phyloP scores from a whole-genome alignment of 2,329 filamentous ascomycete species.

The Epichloe sibirici region DNA sequence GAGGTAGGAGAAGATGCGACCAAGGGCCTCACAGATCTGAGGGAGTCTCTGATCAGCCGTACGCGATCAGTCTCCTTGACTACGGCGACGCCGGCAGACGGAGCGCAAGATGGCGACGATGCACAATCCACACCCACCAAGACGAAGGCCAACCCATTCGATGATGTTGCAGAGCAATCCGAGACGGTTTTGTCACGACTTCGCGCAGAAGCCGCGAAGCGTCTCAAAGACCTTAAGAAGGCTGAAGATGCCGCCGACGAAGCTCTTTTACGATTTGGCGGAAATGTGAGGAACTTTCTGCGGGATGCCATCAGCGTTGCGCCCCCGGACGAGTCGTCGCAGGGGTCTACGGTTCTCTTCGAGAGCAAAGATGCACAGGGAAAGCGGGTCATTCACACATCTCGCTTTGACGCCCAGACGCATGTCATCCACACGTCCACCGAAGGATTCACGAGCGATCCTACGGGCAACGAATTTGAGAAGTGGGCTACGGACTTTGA shows the following conservation, averaged over 20 bases:
- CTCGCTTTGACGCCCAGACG: slow-evolving; percentile 86
- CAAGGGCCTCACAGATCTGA: slow-evolving; percentile 64
- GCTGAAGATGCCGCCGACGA: slow-evolving; percentile 96
- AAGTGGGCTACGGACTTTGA: slow-evolving; percentile 65
- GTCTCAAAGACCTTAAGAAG: slow-evolving; percentile 76
- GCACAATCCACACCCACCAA: slow-evolving; percentile 36
- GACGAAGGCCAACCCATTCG: slow-evolving; percentile 24
- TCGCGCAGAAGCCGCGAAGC: slow-evolving; percentile 63
- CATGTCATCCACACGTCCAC: slow-evolving; percentile 84
- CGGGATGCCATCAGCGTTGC: slow-evolving; percentile 82
- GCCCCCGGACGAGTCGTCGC: slow-evolving; percentile 47
- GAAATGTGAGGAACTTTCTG: slow-evolving; percentile 79
- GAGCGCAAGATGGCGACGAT: slow-evolving; percentile 20
- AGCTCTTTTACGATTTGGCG: slow-evolving; percentile 81
- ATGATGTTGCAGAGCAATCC: slow-evolving; percentile 32
- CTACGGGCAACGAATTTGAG: slow-evolving; percentile 60
- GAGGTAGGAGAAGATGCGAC: slow-evolving; percentile 70
- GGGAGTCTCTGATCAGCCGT: slow-evolving; percentile 54
- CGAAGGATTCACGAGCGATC: slow-evolving; percentile 75
- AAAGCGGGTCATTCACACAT: slow-evolving; percentile 89
- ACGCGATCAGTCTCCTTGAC: slow-evolving; percentile 63
- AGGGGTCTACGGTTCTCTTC: slow-evolving; percentile 62
- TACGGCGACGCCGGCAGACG: slow-evolving; percentile 21
- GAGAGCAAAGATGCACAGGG: slow-evolving; percentile 86
- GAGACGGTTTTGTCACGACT: slow-evolving; percentile 65